These are phyloP conservation scores for Neoascochyta sp. DNA, from an alignment of 2,329 filamentous ascomycete genomes.

Conservation along the genomic window DNA sequence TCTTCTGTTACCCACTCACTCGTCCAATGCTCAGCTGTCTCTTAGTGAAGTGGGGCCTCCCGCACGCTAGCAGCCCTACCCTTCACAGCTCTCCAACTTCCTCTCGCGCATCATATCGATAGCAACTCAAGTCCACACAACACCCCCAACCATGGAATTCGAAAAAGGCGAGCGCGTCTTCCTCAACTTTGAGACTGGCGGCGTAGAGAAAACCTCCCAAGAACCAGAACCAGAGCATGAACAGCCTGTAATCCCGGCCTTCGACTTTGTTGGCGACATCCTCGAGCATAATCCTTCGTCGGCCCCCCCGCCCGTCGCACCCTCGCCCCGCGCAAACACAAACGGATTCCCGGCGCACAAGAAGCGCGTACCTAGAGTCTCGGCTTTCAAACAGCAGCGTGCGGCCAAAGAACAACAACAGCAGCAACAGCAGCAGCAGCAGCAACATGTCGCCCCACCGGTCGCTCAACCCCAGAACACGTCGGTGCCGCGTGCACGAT, in stretches of 20 bases:
- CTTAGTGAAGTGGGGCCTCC: no score
- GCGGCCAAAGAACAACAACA: conserved; percentile 29
- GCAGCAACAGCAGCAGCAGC: conserved; percentile 7
- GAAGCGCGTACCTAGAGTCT: conserved; percentile 63
- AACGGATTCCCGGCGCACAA: conserved; percentile 88
- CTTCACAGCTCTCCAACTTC: neutral
- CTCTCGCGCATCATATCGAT: no score
- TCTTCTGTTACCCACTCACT: no score
- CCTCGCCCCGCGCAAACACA: conserved; percentile 52
- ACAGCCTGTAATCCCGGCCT: conserved; percentile 25
- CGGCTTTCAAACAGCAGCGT: conserved; percentile 74
- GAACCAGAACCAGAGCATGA: conserved; percentile 13
- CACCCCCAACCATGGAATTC: conserved; percentile 37
- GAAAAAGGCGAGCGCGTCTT: conserved; percentile 60
- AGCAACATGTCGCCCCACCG: conserved; percentile 13
- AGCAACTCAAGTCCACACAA: no score
- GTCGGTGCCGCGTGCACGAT: conserved; percentile 10
- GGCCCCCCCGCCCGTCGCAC: conserved; percentile 61
- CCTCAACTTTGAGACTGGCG: conserved; percentile 56
- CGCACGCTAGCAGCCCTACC: neutral
- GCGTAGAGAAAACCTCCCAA: conserved; percentile 40
- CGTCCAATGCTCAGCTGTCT: no score
- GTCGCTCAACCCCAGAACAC: no score
- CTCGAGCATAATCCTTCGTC: conserved; percentile 65
- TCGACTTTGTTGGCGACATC: conserved; percentile 68